Conservation (phyloP, 139 green algal species). For the Pseudopediastrum boryanum region DNA sequence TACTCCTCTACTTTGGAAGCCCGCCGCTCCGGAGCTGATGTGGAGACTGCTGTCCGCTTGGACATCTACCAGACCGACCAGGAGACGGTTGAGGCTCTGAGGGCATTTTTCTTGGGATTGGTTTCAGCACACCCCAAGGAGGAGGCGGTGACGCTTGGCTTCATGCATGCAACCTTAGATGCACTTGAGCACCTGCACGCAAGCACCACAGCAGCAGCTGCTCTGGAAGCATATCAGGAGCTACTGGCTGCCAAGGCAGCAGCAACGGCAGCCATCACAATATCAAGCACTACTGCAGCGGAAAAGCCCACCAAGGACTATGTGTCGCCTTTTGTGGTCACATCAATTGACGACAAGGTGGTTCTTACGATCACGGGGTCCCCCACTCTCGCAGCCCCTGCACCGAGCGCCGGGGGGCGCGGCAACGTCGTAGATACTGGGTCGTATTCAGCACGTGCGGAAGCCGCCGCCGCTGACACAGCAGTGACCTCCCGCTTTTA, state of each 20-base stretch:
- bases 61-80: constrained; percentile 8
- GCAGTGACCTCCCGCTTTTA: neutral
- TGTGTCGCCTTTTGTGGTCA: neutral
- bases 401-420: too few species aligned
- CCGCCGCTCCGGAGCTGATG: neutral
- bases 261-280: neutral
- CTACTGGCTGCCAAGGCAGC: constrained; percentile 2
- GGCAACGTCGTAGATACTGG: too few species aligned
- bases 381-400: too few species aligned
- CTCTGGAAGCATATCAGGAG: neutral
- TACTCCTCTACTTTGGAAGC: neutral
- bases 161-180: neutral
- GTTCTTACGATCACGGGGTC: too few species aligned
- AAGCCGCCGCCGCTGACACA: neutral
- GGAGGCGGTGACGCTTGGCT: neutral
- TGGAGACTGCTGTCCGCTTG: neutral
- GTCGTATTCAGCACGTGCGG: too few species aligned
- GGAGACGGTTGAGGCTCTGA: neutral
- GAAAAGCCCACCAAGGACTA: too few species aligned
- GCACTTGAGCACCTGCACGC: neutral
- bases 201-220: neutral
- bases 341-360: neutral
- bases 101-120: neutral
- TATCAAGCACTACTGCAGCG: too few species aligned
- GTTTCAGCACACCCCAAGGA: neutral